These are phyloP conservation scores for Lyophyllum semitale DNA, from an alignment of 768 basidiomycete genomes.

Conservation along the genomic window DNA sequence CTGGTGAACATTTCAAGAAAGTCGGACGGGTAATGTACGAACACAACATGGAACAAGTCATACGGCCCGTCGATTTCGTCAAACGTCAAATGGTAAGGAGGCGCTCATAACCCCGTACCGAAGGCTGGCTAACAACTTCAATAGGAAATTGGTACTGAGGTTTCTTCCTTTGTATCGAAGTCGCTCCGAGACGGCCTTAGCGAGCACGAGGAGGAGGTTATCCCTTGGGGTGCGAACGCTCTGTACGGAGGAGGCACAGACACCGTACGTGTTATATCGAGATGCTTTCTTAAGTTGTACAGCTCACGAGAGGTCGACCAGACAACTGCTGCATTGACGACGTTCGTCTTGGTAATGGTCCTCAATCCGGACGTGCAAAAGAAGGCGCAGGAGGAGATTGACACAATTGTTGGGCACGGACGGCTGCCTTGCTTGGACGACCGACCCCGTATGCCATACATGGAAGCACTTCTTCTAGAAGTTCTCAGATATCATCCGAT, in stretches of 20 bases:
- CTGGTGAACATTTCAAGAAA: conserved; percentile 21
- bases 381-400: conserved; percentile 15
- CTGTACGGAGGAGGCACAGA: conserved; percentile 20
- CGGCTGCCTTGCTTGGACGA: conserved; percentile 14
- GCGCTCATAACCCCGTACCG: neutral
- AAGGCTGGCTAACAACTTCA: neutral
- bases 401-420: conserved; percentile 14
- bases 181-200: conserved; percentile 15
- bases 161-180: conserved; percentile 17
- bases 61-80: conserved; percentile 18
- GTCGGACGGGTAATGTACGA: conserved; percentile 12
- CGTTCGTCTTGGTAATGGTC: conserved; percentile 41
- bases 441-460: conserved; percentile 12
- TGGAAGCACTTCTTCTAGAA: conserved; percentile 15
- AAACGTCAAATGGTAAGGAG: conserved; percentile 17
- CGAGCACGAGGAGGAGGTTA: conserved; percentile 14
- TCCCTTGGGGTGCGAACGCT: conserved; percentile 17
- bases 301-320: neutral
- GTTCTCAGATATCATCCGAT: conserved; percentile 17
- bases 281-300: neutral
- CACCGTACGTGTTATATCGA: conserved; percentile 5
- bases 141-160: conserved; percentile 12
- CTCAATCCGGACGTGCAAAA: conserved; percentile 34
- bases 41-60: conserved; percentile 18
- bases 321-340: conserved; percentile 20